Conservation (phyloP, 2,329 filamentous ascomycete species). For the Pseudovirgaria hyperparasitica region DNA sequence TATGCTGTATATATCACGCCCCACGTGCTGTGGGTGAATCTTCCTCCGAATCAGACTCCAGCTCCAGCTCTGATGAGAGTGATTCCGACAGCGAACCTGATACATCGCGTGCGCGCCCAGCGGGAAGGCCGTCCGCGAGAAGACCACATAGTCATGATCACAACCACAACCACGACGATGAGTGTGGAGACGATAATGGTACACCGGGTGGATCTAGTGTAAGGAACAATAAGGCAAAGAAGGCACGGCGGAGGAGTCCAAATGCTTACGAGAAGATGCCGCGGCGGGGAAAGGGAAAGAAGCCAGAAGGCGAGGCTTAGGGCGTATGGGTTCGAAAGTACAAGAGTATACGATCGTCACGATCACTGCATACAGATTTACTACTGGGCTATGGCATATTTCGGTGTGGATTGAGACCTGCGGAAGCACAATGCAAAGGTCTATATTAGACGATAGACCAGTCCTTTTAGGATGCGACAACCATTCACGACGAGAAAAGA, state of each 20-base stretch:
- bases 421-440: too few relatives aligned
- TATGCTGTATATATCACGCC: slow-evolving; percentile 98
- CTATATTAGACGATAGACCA: too few relatives aligned
- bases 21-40: slow-evolving; percentile 60
- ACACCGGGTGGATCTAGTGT: slow-evolving; percentile 12
- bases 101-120: slow-evolving; percentile 34
- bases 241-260: slow-evolving; percentile 46
- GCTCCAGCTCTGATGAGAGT: slow-evolving; percentile 39
- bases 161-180: slow-evolving; percentile 23
- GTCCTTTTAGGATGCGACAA: too few relatives aligned
- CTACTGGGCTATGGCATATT: too few relatives aligned
- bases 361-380: too few relatives aligned
- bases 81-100: slow-evolving; percentile 43
- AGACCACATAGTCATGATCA: slow-evolving; percentile 15
- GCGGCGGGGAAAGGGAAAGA: slow-evolving; percentile 26
- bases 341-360: too few relatives aligned
- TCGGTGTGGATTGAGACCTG: too few relatives aligned
- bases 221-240: slow-evolving; percentile 24
- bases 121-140: slow-evolving; percentile 11
- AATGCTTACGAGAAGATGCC: slow-evolving; percentile 75
- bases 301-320: too few relatives aligned
- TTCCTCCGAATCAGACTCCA: slow-evolving; percentile 51
- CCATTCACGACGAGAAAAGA: too few relatives aligned
- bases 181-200: slow-evolving; percentile 20
- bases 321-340: too few relatives aligned